These are phyloP conservation scores for Lotmaria passim DNA, from an alignment of 208 protist species.

Conservation along the genomic window DNA sequence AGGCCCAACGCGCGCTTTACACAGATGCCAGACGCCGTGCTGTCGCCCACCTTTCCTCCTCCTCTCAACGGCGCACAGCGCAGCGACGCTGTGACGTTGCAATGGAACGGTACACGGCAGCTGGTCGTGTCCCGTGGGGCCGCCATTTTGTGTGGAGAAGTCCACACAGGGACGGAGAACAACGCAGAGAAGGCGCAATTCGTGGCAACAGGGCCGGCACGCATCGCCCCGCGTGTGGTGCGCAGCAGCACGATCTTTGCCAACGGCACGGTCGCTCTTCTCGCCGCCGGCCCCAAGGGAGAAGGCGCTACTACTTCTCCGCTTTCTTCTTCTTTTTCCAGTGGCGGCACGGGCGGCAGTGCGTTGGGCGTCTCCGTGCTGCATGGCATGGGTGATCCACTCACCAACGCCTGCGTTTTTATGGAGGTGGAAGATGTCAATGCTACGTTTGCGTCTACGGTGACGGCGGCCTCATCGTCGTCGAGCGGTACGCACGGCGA, in stretches of 20 bases:
- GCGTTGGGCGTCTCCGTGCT: conserved; percentile 1
- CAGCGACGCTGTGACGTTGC: not conserved
- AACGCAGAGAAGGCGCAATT: not conserved
- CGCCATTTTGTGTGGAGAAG: not conserved
- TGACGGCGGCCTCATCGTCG: not conserved
- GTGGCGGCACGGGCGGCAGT: not conserved
- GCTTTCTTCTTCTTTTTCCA: not conserved
- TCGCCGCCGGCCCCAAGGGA: not conserved
- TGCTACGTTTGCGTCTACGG: not conserved
- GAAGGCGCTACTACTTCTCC: not conserved
- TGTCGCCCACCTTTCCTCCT: not conserved
- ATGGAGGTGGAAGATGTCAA: not conserved
- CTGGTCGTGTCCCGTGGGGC: conserved; percentile 4
- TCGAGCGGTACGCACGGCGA: not conserved
- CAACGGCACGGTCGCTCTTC: conserved; percentile 20
- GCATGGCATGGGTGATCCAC: not conserved
- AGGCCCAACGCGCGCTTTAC: conserved; percentile 17
- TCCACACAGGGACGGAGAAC: not conserved
- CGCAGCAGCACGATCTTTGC: not conserved
- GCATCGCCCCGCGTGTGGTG: not conserved
- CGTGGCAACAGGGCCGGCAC: not conserved
- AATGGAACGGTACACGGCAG: not conserved
- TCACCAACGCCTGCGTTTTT: not conserved
- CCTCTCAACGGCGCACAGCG: not conserved
- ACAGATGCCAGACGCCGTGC: not conserved